Evolutionary conservation across 352 stramenopile genomes (phyloP), one percentile per base, ranked within the genome.

Genomic region (Pythium coloratum): DNA sequence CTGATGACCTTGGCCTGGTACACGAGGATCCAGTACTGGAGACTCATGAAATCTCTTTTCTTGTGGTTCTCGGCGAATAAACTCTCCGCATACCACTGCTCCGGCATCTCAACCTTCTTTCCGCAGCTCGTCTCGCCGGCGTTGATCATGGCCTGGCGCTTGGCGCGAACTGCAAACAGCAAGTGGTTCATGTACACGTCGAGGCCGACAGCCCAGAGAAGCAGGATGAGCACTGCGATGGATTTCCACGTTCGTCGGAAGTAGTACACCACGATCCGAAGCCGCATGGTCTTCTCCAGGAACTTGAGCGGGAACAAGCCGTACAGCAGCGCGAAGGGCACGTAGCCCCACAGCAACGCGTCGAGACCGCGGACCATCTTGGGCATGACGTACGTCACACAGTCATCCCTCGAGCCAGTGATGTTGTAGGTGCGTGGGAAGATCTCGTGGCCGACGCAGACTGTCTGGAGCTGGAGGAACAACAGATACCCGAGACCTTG

Each of bases 241-340:
- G 80, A 66, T 57, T 94, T 94, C 86, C 86, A 94, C 51, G 81
- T 77, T 0, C 84, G 76, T 30, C 86, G 86, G 30, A 91, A 80
- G 59, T 86, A 91, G 49, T 93, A 93, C 24, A 93, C 80, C 13
- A 78, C 81, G 57, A 90, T 89, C 18, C 84, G 69, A 10, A 93
- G 64, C 14, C 80, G 72, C 80, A 90, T 89, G 32, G 73, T 87
- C 26, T 73, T 73, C 69, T 90, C 82, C 67, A 89, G 79, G 44
- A 84, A 90, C 54, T 89, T 86, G 32, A 92, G 67, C 55, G 84
- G 82, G 30, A 91, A 65, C 55, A 91, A 61, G 6, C 76, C 77
- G 50, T 86, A 92, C 57, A 89, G 53, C 4, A 84, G 55, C 18
- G 82, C 82, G 50, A 91, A 80, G 0, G 84, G 84, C 16, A 82